Percentiles rank a stretch among this genome's conserved stretches.
Evolutionary conservation across 2,329 filamentous ascomycete species (phyloP).

Genomic region (Ophiocordyceps camponoti-saundersi): DNA sequence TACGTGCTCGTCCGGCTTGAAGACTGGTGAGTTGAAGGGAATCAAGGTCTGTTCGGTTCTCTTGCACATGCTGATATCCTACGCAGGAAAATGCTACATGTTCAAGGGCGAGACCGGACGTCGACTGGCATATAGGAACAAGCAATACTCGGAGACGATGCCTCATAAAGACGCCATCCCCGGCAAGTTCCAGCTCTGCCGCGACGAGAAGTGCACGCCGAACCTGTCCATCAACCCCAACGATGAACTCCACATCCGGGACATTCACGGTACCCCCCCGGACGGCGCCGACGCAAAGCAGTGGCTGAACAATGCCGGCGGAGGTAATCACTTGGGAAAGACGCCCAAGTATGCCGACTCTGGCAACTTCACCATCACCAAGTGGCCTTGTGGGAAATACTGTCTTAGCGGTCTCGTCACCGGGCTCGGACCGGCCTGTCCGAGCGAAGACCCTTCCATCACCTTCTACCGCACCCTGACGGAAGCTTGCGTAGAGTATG

Average conservation of each 20-base stretch:
- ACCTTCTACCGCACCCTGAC: conserved; percentile 5
- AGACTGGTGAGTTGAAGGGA: neutral
- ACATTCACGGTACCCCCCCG: conserved; percentile 4
- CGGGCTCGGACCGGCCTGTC: conserved; percentile 5
- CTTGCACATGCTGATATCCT: too few relatives aligned
- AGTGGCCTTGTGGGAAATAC: conserved; percentile 7
- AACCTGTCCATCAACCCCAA: conserved; percentile 3
- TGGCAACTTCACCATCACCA: conserved; percentile 6
- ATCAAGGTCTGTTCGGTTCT: too few relatives aligned
- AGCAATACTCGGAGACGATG: neutral
- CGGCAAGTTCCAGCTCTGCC: conserved; percentile 6
- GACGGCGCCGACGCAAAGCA: conserved; percentile 4
- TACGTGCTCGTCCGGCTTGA: conserved; percentile 1
- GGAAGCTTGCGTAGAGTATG: conserved; percentile 4
- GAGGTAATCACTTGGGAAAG: conserved; percentile 4
- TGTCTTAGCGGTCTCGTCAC: conserved; percentile 4
- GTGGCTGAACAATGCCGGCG: conserved; percentile 5
- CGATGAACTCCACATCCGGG: conserved; percentile 3
- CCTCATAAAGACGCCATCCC: neutral
- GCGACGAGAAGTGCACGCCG: conserved; percentile 4
- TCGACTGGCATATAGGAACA: neutral
- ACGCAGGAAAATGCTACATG: conserved; percentile 5
- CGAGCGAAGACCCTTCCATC: conserved; percentile 4
- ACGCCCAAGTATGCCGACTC: conserved; percentile 3
- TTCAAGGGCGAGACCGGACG: conserved; percentile 3